A percentile compares a stretch with the other conserved stretches of the same genome.
Conservation (phyloP, 352 stramenopile genomes). For the Phytopythium chamaehyphon region DNA sequence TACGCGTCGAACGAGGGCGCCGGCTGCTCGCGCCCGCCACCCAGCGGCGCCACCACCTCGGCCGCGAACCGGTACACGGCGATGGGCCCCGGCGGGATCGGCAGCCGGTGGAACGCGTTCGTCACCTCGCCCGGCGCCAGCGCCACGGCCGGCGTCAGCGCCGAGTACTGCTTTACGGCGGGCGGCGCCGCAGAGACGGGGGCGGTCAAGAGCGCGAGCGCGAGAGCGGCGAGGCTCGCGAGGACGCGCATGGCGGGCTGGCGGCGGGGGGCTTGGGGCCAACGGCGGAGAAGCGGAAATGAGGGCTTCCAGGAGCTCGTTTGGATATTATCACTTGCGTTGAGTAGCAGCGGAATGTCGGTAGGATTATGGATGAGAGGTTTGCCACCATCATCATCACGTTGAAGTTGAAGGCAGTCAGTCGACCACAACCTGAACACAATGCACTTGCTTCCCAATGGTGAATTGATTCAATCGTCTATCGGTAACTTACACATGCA, state of each 20-base stretch:
- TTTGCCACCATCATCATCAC: no score
- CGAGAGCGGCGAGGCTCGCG: background rate
- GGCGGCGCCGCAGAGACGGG: slow-evolving; percentile 11
- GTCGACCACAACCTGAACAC: background rate
- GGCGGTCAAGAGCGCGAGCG: background rate
- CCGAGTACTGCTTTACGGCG: slow-evolving; percentile 56
- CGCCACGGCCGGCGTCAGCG: slow-evolving; percentile 53
- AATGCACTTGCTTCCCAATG: no score
- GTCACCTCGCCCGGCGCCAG: slow-evolving; percentile 70
- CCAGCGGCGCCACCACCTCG: slow-evolving; percentile 66
- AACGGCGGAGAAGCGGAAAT: no score
- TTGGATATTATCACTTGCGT: no score
- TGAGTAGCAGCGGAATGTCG: no score
- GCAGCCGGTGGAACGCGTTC: slow-evolving; percentile 68
- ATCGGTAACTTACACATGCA: background rate
- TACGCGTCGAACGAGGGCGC: slow-evolving; percentile 72
- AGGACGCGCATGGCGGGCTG: background rate
- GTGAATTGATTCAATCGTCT: background rate
- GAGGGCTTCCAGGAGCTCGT: no score
- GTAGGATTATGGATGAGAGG: no score
- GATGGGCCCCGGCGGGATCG: slow-evolving; percentile 75
- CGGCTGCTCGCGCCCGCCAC: slow-evolving; percentile 43
- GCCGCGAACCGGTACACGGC: slow-evolving; percentile 79
- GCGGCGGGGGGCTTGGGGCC: no score
- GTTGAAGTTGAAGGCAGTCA: no score